Conservation (phyloP, 768 basidiomycete genomes). For the Agrocybe pediades region DNA sequence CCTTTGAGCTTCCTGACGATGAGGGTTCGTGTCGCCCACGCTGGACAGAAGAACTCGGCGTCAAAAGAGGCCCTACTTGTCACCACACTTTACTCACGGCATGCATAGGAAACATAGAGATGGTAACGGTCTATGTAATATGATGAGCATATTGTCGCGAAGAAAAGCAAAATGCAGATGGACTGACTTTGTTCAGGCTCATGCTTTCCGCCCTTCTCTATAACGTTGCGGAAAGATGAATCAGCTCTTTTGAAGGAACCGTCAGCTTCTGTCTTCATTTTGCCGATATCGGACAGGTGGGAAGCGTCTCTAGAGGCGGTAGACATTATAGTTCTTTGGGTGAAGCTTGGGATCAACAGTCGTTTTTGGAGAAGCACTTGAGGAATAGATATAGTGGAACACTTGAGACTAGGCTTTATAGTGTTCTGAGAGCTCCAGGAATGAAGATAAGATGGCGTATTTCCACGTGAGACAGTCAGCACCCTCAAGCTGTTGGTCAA, state of each 20-base stretch:
- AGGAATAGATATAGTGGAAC: not conserved
- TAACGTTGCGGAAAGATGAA: conserved; percentile 53
- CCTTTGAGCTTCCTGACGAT: conserved; percentile 93
- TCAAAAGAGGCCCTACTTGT: not conserved
- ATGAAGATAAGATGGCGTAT: not conserved
- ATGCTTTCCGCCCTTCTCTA: conserved; percentile 42
- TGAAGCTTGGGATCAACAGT: not conserved
- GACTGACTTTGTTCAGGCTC: conserved; percentile 73
- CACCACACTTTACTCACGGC: conserved; percentile 56
- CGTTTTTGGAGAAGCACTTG: not conserved
- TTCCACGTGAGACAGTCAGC: not conserved
- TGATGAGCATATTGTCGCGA: not conserved
- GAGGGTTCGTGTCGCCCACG: conserved; percentile 92
- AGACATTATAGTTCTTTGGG: not conserved
- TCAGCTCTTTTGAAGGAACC: conserved; percentile 65
- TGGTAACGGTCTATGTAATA: conserved; percentile 76
- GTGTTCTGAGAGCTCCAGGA: not conserved
- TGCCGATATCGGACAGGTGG: not conserved
- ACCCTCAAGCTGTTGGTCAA: not conserved
- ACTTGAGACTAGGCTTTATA: not conserved
- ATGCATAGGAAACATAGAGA: conserved; percentile 86
- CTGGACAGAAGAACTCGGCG: conserved; percentile 32
- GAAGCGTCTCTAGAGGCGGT: not conserved
- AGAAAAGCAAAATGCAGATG: not conserved
- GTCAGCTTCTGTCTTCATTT: conserved; percentile 47